Evolutionary conservation across 2,329 filamentous ascomycete species (phyloP).

Genomic region (Fusarium austroafricanum): DNA sequence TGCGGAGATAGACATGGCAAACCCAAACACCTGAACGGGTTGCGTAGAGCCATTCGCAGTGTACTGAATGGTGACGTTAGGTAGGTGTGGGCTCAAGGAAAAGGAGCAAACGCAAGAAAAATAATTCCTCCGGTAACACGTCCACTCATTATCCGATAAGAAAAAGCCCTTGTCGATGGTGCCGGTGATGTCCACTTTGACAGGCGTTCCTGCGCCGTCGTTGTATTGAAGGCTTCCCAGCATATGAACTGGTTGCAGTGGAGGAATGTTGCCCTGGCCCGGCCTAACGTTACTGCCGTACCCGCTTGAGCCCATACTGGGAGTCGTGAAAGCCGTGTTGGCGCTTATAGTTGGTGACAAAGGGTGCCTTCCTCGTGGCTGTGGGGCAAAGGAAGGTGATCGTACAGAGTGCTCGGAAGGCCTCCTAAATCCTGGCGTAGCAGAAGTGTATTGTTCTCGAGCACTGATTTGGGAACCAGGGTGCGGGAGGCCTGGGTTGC

Average conservation of each 20-base stretch:
- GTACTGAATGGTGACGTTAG: conserved; percentile 62
- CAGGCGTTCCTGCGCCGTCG: conserved; percentile 59
- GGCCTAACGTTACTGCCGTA: conserved; percentile 48
- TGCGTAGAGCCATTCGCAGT: conserved; percentile 62
- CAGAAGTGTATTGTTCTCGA: conserved; percentile 65
- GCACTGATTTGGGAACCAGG: conserved; percentile 61
- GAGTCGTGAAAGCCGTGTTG: conserved; percentile 57
- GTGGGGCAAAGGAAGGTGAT: conserved; percentile 63
- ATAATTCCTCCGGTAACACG: conserved; percentile 92
- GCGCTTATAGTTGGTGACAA: conserved; percentile 65
- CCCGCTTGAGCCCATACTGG: conserved; percentile 63
- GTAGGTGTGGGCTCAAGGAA: conserved; percentile 69
- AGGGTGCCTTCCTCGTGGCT: conserved; percentile 61
- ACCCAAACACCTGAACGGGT: conserved; percentile 75
- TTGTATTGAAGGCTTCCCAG: conserved; percentile 72
- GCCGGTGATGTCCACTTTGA: conserved; percentile 80
- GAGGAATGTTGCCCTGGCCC: conserved; percentile 60
- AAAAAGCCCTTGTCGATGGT: conserved; percentile 94
- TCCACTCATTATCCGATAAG: conserved; percentile 83
- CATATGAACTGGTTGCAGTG: conserved; percentile 61
- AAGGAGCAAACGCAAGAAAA: conserved; percentile 88
- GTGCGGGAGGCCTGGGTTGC: conserved; percentile 64
- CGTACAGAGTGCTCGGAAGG: conserved; percentile 62
- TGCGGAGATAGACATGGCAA: conserved; percentile 87
- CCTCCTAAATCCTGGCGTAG: conserved; percentile 64